A percentile compares a stretch with the other conserved stretches of the same genome.
Evolutionary conservation across 2,329 filamentous ascomycete genomes (phyloP).

Genomic region (Colletotrichum sp.): DNA sequence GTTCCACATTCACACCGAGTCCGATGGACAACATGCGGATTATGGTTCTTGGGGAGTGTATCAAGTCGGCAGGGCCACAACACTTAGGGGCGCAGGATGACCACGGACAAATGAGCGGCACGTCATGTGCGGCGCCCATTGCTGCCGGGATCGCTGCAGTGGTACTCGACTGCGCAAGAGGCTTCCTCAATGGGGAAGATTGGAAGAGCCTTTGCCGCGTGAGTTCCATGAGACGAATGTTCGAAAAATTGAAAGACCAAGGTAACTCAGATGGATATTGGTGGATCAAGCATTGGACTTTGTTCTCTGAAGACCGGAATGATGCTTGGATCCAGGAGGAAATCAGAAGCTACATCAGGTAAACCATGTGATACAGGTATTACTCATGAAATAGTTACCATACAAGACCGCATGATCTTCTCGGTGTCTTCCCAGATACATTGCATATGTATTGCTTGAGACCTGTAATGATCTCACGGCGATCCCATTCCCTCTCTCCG

Average conservation of each 20-base stretch:
- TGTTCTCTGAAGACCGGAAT: background rate
- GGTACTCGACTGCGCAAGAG: background rate
- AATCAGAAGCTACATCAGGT: background rate
- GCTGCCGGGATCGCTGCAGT: background rate
- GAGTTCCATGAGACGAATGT: background rate
- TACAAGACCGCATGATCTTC: no score
- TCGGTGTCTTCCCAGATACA: no score
- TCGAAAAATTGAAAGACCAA: background rate
- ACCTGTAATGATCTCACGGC: no score
- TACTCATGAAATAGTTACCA: no score
- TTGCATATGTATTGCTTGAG: no score
- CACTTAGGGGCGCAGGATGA: fast-evolving
- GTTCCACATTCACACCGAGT: background rate
- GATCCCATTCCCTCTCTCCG: no score
- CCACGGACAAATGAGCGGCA: background rate
- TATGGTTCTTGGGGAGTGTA: background rate
- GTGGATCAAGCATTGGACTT: background rate
- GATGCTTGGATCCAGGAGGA: background rate
- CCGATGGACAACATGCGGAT: background rate
- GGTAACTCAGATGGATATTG: background rate
- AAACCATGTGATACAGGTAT: no score
- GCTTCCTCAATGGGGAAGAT: background rate
- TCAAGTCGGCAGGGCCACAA: background rate
- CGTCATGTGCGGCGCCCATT: background rate
- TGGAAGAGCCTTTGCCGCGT: background rate